Evolutionary conservation across 352 stramenopile genomes (phyloP).

Genomic region (Phytophthora aleatoria): DNA sequence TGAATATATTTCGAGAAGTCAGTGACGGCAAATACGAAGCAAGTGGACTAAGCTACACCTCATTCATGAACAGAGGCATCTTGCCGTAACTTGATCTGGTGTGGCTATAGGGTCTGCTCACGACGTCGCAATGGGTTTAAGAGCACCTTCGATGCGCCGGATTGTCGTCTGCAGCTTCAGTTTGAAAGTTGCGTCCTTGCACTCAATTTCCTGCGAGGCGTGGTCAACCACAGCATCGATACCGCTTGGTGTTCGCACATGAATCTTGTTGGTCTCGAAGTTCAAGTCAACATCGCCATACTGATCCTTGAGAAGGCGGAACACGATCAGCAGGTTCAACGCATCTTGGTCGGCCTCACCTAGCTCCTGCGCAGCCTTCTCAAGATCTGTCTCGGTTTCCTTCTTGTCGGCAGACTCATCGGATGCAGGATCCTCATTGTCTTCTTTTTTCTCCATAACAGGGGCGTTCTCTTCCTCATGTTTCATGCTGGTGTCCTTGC

Average conservation of each 20-base stretch:
- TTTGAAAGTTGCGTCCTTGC: conserved; percentile 69
- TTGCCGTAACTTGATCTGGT: too few relatives aligned
- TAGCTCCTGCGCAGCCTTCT: conserved; percentile 69
- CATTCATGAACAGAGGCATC: too few relatives aligned
- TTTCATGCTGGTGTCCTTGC: conserved; percentile 13
- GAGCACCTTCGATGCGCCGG: conserved; percentile 63
- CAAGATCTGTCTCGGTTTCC: conserved; percentile 33
- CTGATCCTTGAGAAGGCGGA: conserved; percentile 85
- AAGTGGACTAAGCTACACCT: conserved; percentile 11
- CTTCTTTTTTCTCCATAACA: conserved; percentile 23
- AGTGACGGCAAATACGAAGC: conserved; percentile 18
- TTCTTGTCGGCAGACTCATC: conserved; percentile 28
- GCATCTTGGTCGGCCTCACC: conserved; percentile 78
- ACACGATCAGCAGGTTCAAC: conserved; percentile 85
- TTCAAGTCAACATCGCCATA: conserved; percentile 86
- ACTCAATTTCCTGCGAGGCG: conserved; percentile 65
- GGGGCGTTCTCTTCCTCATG: conserved; percentile 23
- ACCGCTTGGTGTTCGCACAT: conserved; percentile 81
- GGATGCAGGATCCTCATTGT: conserved; percentile 11
- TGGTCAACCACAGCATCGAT: conserved; percentile 71
- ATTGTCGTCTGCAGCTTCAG: conserved; percentile 74
- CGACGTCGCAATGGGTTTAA: conserved; percentile 66
- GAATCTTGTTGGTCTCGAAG: conserved; percentile 90
- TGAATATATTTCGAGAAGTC: conserved; percentile 34
- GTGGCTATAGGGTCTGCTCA: conserved; percentile 14